A percentile compares a stretch with the other conserved stretches of the same genome.
Evolutionary conservation across 768 basidiomycete genomes (phyloP).

Genomic region (Amanita rubescens): DNA sequence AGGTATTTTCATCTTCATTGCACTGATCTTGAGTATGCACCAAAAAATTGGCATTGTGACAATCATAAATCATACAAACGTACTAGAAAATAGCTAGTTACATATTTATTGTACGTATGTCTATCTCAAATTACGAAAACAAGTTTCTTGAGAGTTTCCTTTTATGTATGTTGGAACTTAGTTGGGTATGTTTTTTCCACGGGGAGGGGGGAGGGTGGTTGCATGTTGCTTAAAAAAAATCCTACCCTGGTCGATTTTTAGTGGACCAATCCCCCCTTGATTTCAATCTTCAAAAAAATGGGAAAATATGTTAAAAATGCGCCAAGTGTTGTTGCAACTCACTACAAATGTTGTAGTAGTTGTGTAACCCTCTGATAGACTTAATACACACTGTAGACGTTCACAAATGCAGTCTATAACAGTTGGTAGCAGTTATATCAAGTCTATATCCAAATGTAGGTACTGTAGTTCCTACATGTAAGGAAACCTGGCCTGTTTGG

Average conservation of each 20-base stretch:
- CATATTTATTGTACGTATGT: background rate
- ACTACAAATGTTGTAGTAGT: too few relatives aligned
- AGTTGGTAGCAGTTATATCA: too few relatives aligned
- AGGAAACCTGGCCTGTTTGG: too few relatives aligned
- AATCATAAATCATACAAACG: background rate
- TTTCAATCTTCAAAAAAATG: too few relatives aligned
- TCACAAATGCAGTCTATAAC: too few relatives aligned
- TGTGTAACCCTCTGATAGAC: too few relatives aligned
- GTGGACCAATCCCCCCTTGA: background rate
- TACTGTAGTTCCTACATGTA: too few relatives aligned
- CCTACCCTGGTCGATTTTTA: background rate
- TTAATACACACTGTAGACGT: too few relatives aligned
- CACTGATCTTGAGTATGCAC: background rate
- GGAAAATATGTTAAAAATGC: too few relatives aligned
- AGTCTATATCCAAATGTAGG: too few relatives aligned
- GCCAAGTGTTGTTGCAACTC: too few relatives aligned
- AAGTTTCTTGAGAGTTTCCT: background rate
- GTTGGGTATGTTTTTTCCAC: background rate
- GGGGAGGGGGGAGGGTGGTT: background rate
- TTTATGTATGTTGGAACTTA: background rate
- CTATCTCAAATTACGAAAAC: background rate
- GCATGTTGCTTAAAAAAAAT: background rate
- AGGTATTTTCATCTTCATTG: background rate
- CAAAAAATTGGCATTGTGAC: conserved; percentile 1
- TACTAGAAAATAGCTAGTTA: background rate